Percentiles rank a stretch among this genome's conserved stretches.
phyloP scores from a whole-genome alignment of 768 basidiomycete genomes.

The Albatrellus ellisii region DNA sequence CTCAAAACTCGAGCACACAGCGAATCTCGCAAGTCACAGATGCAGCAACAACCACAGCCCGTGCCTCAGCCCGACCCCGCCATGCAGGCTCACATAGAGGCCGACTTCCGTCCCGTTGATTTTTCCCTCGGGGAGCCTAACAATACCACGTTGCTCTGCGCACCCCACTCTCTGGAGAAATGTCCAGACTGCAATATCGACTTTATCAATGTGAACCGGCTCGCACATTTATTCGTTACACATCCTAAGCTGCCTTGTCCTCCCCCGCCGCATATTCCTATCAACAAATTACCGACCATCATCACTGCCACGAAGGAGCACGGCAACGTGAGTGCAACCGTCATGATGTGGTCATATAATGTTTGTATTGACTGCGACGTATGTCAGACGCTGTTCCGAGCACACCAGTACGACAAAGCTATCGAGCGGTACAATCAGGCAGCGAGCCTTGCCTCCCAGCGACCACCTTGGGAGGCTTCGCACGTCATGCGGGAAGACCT shows the following conservation, averaged over 20 bases:
- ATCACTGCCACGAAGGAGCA: conserved; percentile 82
- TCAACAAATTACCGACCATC: conserved; percentile 60
- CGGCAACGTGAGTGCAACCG: conserved; percentile 62
- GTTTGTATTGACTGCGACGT: neutral
- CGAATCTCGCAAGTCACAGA: no score
- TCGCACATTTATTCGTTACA: conserved; percentile 52
- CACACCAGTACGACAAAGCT: conserved; percentile 53
- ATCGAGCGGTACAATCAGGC: conserved; percentile 72
- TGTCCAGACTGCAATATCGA: conserved; percentile 66
- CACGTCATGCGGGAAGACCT: conserved; percentile 81
- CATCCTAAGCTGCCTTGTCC: conserved; percentile 67
- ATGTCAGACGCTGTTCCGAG: conserved; percentile 63
- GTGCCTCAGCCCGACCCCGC: conserved; percentile 50
- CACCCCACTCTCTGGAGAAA: conserved; percentile 54
- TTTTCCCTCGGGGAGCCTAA: conserved; percentile 42
- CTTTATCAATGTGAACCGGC: conserved; percentile 62
- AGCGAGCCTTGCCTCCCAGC: conserved; percentile 59
- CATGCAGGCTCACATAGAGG: conserved; percentile 67
- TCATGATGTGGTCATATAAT: conserved; percentile 2
- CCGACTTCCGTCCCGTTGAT: conserved; percentile 46
- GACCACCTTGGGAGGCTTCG: conserved; percentile 85
- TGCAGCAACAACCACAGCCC: conserved; percentile 28
- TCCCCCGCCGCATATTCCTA: conserved; percentile 67
- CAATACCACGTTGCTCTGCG: conserved; percentile 45
- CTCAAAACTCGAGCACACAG: no score